Percentiles rank a stretch among this genome's conserved stretches.
Evolutionary conservation across 306 rosid species (phyloP).

Genomic region (Prunus davidiana): DNA sequence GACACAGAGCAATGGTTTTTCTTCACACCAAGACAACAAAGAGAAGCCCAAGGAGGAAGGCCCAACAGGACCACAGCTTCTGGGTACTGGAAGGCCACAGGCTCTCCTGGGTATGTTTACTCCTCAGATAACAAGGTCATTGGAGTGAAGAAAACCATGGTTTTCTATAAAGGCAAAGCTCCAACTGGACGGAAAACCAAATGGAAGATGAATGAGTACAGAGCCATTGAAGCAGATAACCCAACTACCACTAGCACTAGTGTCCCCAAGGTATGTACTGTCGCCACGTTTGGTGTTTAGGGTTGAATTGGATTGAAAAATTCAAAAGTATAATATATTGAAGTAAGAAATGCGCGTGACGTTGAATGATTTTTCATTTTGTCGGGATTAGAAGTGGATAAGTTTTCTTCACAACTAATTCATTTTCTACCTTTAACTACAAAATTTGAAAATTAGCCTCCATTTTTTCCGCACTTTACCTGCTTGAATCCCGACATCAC

Average conservation of each 20-base stretch:
- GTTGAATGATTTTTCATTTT: too few species aligned
- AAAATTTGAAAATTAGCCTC: too few species aligned
- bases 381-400: too few species aligned
- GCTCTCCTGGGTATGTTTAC: constrained; percentile 77
- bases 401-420: too few species aligned
- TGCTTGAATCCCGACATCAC: too few species aligned
- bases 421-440: too few species aligned
- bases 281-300: too few species aligned
- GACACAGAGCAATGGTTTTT: constrained; percentile 94
- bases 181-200: constrained; percentile 79
- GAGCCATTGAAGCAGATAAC: constrained; percentile 47
- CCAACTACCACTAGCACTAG: constrained; percentile 15
- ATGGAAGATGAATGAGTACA: constrained; percentile 93
- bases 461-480: too few species aligned
- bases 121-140: constrained; percentile 55
- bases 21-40: constrained; percentile 66
- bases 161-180: constrained; percentile 76
- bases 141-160: constrained; percentile 86
- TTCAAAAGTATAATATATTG: too few species aligned
- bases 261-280: constrained; percentile 39
- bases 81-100: constrained; percentile 96
- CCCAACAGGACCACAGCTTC: constrained; percentile 67
- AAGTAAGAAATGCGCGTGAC: too few species aligned
- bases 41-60: constrained; percentile 81
- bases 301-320: too few species aligned